Conservation (phyloP, 352 stramenopile species). For the Globisporangium spinosum region DNA sequence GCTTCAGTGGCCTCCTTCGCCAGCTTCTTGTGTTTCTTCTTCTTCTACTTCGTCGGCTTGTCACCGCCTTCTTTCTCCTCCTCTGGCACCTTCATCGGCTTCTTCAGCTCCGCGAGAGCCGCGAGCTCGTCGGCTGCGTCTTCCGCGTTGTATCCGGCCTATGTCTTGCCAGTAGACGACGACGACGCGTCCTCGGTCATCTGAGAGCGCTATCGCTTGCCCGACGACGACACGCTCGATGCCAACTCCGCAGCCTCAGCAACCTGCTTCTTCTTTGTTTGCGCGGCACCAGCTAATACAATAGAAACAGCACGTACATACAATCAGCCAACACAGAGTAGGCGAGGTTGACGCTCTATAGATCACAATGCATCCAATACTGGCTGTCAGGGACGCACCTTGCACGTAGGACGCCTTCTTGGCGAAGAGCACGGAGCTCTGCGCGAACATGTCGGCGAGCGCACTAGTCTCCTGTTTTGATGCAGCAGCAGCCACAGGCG, state of each 20-base stretch:
- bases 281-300: neutral
- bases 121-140: constrained; percentile 1
- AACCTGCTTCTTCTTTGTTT: constrained; percentile 6
- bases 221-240: constrained; percentile 1
- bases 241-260: constrained; percentile 9
- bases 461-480: constrained; percentile 22
- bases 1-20: constrained; percentile 9
- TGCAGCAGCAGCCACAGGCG: constrained; percentile 17
- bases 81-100: constrained; percentile 17
- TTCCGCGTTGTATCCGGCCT: constrained; percentile 6
- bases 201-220: constrained; percentile 19
- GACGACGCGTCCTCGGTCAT: constrained; percentile 2
- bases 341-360: neutral
- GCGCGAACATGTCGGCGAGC: constrained; percentile 53
- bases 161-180: constrained; percentile 9
- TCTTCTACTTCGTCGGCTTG: constrained; percentile 30
- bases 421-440: constrained; percentile 55
- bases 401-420: constrained; percentile 61
- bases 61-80: constrained; percentile 8
- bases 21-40: constrained; percentile 36
- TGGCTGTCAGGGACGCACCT: neutral
- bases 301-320: neutral
- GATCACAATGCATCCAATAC: neutral
- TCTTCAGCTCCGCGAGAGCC: constrained; percentile 17
- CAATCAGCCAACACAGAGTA: neutral